Base-by-base conservation (phyloP, 495 filamentous ascomycete genomes). In the Daldinia caldariorum region DNA sequence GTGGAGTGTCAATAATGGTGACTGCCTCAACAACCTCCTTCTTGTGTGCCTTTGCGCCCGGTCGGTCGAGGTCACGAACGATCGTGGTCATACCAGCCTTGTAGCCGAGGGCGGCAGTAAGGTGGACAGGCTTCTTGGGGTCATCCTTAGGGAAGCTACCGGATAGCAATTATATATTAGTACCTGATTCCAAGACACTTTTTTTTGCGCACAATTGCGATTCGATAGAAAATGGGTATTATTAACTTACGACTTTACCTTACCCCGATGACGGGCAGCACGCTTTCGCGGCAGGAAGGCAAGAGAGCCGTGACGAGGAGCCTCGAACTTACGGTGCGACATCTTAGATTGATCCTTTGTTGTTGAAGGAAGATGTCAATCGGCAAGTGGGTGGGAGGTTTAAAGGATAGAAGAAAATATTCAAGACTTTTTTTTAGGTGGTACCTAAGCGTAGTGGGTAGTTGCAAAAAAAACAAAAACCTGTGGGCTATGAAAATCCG, bases 31-130 rank as follows among this genome's bases (percentile, higher is more conserved):
- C 96, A 81, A 99, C 88, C 88, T 99, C 96, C 91, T 98, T 98
- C 92, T 98, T 98, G 90, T 99, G 92, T 86, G 95, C 91, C 90
- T 99, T 99, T 77, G 96, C 96, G 84, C 96, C 96, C 66, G 96
- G 96, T 81, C 96, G 91, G 89, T 99, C 96, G 80, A 99, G 89
- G 84, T 99, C 96, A 85, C 96, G 96, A 82, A 99, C 96, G 85
- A 98, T 94, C 74, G 96, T 99, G 82, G 93, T 97, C 96, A 99
- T 99, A 85, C 96, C 96, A 79, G 96, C 96, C 92, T 99, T 99
- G 91, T 99, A 99, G 81, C 96, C 96, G 89, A 99, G 94, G 79
- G 91, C 87, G 82, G 96, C 96, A 69, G 96, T 99, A 75, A 99
- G 88, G 87, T 99, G 96, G 83, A 98, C 94, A 77, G 94, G 92